Evolutionary conservation across 2,329 filamentous ascomycete species (phyloP).

Genomic region (Ceratocystis huliohia): DNA sequence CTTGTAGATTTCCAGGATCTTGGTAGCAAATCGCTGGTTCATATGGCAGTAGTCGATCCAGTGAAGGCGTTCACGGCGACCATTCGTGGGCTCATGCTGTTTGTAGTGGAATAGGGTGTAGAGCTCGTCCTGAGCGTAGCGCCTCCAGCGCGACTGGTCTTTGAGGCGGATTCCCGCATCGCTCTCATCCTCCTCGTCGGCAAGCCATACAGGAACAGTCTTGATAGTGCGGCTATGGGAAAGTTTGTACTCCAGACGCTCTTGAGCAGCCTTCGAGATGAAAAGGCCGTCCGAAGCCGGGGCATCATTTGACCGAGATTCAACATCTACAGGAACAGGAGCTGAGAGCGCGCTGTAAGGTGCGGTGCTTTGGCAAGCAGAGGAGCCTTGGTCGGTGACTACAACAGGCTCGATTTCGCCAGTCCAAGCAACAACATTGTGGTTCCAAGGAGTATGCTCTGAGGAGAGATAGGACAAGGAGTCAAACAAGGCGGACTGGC

Average conservation of each 20-base stretch:
- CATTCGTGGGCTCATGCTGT: constrained; percentile 79
- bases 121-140: constrained; percentile 81
- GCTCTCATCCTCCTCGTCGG: constrained; percentile 56
- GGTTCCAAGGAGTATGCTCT: constrained; percentile 73
- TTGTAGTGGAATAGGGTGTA: constrained; percentile 96
- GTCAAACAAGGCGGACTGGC: constrained; percentile 85
- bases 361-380: constrained; percentile 10
- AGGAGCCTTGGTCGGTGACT: constrained; percentile 9
- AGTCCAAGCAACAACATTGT: constrained; percentile 89
- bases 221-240: constrained; percentile 60
- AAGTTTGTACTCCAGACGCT: constrained; percentile 61
- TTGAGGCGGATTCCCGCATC: constrained; percentile 60
- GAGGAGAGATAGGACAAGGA: constrained; percentile 81
- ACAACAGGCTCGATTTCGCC: constrained; percentile 55
- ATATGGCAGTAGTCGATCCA: constrained; percentile 91
- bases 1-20: constrained; percentile 77
- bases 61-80: constrained; percentile 63
- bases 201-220: constrained; percentile 80
- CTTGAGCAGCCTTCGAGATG: constrained; percentile 57
- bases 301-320: constrained; percentile 42
- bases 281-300: constrained; percentile 55
- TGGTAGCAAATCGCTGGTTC: constrained; percentile 84
- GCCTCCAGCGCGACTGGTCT: constrained; percentile 75
- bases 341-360: constrained; percentile 62
- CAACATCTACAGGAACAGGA: constrained; percentile 60